Evolutionary conservation across 106 monocot species (phyloP), one percentile per base, ranked within the genome.

Genomic region (Triglochin maritima): DNA sequence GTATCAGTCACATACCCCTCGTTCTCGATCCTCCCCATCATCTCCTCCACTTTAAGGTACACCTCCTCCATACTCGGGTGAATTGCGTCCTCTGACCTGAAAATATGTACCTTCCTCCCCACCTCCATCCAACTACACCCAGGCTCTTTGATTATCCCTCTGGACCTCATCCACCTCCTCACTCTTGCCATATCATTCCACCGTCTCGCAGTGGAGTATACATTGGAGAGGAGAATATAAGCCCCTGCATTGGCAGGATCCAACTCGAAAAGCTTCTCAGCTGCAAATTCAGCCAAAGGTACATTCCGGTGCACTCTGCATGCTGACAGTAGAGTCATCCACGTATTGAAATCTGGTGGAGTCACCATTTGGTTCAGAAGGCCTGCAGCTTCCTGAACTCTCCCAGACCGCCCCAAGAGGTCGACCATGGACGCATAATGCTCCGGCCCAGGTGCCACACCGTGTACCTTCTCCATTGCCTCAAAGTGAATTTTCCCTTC

Each of bases 361-460:
- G 64, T 44, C 9, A 12, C 11, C 63, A 72, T 73, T 62, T 47
- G 29, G 50, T 50, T 43, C 13, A 85, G 42, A 55, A 85, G 6
- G 12, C 73, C 62, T 4, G 9, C 50, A 0, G 83, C 89, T 44
- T 83, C 85, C 0, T 66, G 46, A 0, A 83, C 7, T 62, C 62
- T 50, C 10, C 89, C 86, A 1, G 77, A 49, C 44, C 86, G 71
- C 12, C 83, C 83, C 1, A 90, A 62, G 5, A 89, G 62, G 50
- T 90, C 83, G 49, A 86, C 59, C 79, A 84, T 72, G 61, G 79
- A 81, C 0, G 83, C 85, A 51, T 79, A 86, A 63, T 90, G 89
- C 47, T 90, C 89, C 46, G 76, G 79, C 2, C 86, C 86, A 0
- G 86, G 86, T 4, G 47, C 5, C 6, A 90, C 67, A 0, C 77